phyloP scores from a whole-genome alignment of 23 red algal species.

The Gracilaria domingensis region DNA sequence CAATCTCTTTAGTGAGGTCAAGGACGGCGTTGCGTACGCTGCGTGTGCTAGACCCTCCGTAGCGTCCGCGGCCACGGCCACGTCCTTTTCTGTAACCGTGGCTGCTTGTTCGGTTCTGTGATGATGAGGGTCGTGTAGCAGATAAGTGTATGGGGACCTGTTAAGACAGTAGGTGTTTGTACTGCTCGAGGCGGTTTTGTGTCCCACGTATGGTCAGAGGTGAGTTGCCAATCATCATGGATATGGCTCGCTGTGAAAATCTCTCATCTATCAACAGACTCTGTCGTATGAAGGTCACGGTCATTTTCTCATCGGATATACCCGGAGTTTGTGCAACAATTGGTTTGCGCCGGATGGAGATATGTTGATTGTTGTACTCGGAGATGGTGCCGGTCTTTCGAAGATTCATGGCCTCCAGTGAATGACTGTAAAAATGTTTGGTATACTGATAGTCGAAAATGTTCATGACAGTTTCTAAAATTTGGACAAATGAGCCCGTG shows the following conservation, averaged over 20 bases:
- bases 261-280: not conserved
- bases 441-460: no score
- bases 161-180: not conserved
- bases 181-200: not conserved
- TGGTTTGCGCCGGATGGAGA: not conserved
- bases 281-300: not conserved
- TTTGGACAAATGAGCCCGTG: no score
- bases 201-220: not conserved
- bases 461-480: no score
- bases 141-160: not conserved
- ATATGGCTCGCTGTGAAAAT: not conserved
- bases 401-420: not conserved
- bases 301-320: not conserved
- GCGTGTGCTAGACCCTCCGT: not conserved
- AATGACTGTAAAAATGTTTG: no score
- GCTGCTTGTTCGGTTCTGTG: no score
- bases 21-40: not conserved
- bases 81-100: not conserved
- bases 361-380: not conserved
- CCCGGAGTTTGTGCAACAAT: not conserved
- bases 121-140: no score
- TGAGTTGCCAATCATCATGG: not conserved
- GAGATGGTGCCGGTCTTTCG: not conserved
- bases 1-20: not conserved
- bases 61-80: not conserved